Evolutionary conservation across 2,329 filamentous ascomycete genomes (phyloP), one percentile per base, ranked within the genome.

Genomic region (Penicillium fuscoglaucum): DNA sequence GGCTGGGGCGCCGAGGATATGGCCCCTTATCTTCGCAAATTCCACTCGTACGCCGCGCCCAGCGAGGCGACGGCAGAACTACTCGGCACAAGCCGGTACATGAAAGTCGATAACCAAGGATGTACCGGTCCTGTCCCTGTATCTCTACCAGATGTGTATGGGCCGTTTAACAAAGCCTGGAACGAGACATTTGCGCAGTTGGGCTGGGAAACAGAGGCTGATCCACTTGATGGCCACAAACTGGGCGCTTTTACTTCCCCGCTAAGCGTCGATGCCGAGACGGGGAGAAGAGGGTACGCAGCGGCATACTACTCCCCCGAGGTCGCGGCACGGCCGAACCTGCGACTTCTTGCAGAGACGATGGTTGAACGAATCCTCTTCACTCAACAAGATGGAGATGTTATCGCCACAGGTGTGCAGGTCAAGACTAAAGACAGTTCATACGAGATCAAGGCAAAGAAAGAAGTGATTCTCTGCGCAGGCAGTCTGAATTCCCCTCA

Each of bases 391-490:
- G 65, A 66, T 5, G 66, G 58, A 31, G 52, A 55, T 0, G 46
- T 61, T 9, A 50, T 58, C 12, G 63, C 62, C 13, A 67, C 58
- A 4, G 68, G 66, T 7, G 59, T 70, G 24, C 57, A 66, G 26
- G 44, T 63, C 9, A 44, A 52, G 33, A 61, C 55, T 55, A 58
- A 57, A 29, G 66, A 53, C 67, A 68, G 66, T 6, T 12, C 35
- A 24, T 55, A 49, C 19, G 24, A 55, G 7, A 61, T 78, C 13
- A 76, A 60, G 4, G 74, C 67, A 61, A 71, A 66, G 31, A 70
- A 72, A 52, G 86, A 89, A 66, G 79, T 88, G 7, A 79, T 89
- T 39, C 70, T 90, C 3, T 82, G 82, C 2, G 84, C 83, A 1
- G 87, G 87, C 0, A 81, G 78, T 43, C 73, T 83, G 40, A 81